These are phyloP conservation scores for Penicillium sp. DNA, from an alignment of 2,329 filamentous ascomycete species.

Conservation along the genomic window DNA sequence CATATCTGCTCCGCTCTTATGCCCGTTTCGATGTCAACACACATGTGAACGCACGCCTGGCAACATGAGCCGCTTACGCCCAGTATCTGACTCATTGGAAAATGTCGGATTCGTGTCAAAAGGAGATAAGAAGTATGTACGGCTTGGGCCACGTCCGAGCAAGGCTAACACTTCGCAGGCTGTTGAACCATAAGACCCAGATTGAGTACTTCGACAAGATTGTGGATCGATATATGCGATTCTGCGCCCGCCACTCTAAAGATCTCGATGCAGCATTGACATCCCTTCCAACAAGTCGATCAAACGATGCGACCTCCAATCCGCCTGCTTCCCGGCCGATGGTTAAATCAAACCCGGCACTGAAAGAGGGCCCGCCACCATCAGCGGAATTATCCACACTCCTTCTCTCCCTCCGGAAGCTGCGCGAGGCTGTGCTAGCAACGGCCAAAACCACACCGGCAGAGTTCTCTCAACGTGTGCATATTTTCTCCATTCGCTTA, in stretches of 20 bases:
- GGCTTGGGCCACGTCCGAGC: neutral
- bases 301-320: slow-evolving; percentile 39
- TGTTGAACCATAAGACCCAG: slow-evolving; percentile 72
- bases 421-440: slow-evolving; percentile 81
- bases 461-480: slow-evolving; percentile 79
- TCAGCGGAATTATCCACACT: slow-evolving; percentile 68
- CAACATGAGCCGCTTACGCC: slow-evolving; percentile 57
- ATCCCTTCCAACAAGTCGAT: slow-evolving; percentile 50
- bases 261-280: slow-evolving; percentile 73
- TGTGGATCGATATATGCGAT: slow-evolving; percentile 81
- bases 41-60: slow-evolving; percentile 15
- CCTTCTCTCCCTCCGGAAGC: slow-evolving; percentile 79
- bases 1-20: slow-evolving; percentile 8
- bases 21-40: neutral
- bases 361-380: slow-evolving; percentile 38
- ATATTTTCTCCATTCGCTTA: slow-evolving; percentile 85
- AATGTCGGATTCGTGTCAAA: slow-evolving; percentile 83
- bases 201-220: slow-evolving; percentile 84
- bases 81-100: slow-evolving; percentile 73
- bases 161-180: slow-evolving; percentile 43
- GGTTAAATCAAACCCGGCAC: slow-evolving; percentile 20
- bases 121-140: slow-evolving; percentile 71
- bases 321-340: slow-evolving; percentile 33
- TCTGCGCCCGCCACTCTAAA: slow-evolving; percentile 72
- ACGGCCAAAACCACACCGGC: slow-evolving; percentile 67